Evolutionary conservation across 2,329 filamentous ascomycete genomes (phyloP).

Genomic region (Albifimbria verrucaria): DNA sequence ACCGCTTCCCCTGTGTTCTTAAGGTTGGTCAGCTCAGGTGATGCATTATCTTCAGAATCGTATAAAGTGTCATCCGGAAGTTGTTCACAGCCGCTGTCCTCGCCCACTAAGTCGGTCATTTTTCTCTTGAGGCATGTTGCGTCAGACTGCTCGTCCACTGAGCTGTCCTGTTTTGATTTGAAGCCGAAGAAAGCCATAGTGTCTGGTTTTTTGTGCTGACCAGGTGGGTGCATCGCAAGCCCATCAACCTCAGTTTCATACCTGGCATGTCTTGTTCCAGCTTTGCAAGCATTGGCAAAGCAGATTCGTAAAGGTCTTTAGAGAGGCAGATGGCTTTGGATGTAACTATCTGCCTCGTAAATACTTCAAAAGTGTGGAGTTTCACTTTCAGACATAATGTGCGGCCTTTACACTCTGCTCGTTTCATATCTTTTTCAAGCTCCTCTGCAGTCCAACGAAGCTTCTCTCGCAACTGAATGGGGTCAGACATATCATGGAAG

Average conservation of each 20-base stretch:
- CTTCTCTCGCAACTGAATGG: slow-evolving; percentile 68
- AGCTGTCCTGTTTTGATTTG: slow-evolving; percentile 28
- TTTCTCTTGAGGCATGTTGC: slow-evolving; percentile 30
- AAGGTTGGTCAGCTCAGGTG: slow-evolving; percentile 4
- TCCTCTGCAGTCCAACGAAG: slow-evolving; percentile 79
- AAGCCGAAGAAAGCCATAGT: slow-evolving; percentile 77
- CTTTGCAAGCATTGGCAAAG: slow-evolving; percentile 79
- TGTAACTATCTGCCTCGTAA: slow-evolving; percentile 75
- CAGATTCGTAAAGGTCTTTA: slow-evolving; percentile 78
- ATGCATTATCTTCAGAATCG: slow-evolving; percentile 12
- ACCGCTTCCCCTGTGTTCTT: not conserved
- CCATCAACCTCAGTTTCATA: slow-evolving; percentile 81
- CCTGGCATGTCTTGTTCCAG: slow-evolving; percentile 78
- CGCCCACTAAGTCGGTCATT: slow-evolving; percentile 19
- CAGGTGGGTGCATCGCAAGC: slow-evolving; percentile 81
- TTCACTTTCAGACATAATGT: slow-evolving; percentile 92
- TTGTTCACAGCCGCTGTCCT: slow-evolving; percentile 58
- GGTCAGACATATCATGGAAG: slow-evolving; percentile 74
- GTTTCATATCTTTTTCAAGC: slow-evolving; percentile 77
- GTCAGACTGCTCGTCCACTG: slow-evolving; percentile 11
- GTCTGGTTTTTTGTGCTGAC: slow-evolving; percentile 80
- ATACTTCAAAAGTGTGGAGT: slow-evolving; percentile 87
- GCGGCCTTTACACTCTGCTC: slow-evolving; percentile 81
- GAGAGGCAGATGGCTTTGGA: slow-evolving; percentile 69
- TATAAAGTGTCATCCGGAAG: slow-evolving; percentile 64